A percentile compares a stretch with the other conserved stretches of the same genome.
Conservation (phyloP, 2,329 filamentous ascomycete genomes). For the Tolypocladium guangdongense region DNA sequence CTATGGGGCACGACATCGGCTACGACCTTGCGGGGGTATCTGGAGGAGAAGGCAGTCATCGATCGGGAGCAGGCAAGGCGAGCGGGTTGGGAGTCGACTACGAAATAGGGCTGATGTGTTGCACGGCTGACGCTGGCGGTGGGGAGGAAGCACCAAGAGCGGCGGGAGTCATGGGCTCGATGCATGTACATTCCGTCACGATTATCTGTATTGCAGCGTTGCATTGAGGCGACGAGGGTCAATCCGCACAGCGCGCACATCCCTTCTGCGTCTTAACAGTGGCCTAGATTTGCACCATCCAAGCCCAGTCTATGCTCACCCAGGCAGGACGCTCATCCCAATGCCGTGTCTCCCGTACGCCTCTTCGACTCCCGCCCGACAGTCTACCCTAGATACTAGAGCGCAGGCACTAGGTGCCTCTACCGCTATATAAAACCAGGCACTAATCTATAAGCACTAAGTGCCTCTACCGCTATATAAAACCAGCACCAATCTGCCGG, state of each 20-base stretch:
- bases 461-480: no score
- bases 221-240: not conserved
- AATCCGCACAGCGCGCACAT: not conserved
- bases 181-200: not conserved
- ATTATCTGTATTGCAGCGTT: not conserved
- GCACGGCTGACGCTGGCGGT: not conserved
- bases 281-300: not conserved
- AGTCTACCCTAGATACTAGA: no score
- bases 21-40: constrained; percentile 34
- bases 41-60: constrained; percentile 23
- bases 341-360: not conserved
- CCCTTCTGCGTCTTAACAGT: not conserved
- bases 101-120: not conserved
- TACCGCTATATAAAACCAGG: no score
- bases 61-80: constrained; percentile 21
- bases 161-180: not conserved
- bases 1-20: constrained; percentile 53
- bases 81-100: constrained; percentile 16
- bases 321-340: not conserved
- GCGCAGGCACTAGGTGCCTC: no score
- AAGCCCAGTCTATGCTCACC: not conserved
- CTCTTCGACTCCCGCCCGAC: not conserved
- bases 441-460: no score
- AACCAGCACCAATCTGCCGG: no score
- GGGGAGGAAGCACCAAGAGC: not conserved